phyloP scores from a whole-genome alignment of 257 asterid genomes.

The Solanum virginianum region DNA sequence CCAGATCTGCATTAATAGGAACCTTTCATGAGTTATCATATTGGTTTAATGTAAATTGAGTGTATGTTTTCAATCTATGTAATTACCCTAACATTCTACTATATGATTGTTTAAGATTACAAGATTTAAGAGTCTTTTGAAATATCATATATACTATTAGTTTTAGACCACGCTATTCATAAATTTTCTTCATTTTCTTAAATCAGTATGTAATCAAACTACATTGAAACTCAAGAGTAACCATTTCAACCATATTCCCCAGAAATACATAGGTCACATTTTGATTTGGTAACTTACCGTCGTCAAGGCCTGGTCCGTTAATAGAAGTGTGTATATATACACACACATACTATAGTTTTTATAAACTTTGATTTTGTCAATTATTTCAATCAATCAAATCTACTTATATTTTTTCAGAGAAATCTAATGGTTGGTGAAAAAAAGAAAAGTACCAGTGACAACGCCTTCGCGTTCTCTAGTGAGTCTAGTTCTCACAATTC shows the following conservation, averaged over 20 bases:
- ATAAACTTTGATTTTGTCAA: background rate
- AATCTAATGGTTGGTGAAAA: background rate
- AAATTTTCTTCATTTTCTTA: background rate
- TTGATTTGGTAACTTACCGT: too few species aligned
- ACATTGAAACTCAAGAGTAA: too few species aligned
- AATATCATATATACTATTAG: background rate
- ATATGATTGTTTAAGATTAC: background rate
- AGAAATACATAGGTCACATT: too few species aligned
- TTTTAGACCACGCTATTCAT: background rate
- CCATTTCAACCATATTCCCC: too few species aligned
- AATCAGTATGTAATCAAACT: background rate
- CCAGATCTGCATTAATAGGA: conserved; percentile 41
- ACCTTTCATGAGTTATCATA: background rate
- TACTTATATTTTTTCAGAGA: background rate
- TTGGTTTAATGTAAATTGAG: background rate
- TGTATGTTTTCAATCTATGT: background rate
- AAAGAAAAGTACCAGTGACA: conserved; percentile 36
- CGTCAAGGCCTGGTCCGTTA: too few species aligned
- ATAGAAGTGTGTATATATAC: too few species aligned
- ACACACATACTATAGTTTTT: background rate
- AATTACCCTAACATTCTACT: background rate
- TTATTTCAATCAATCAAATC: background rate
- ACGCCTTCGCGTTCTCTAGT: conserved; percentile 93
- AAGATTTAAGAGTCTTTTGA: background rate
- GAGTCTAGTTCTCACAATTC: conserved; percentile 88